A percentile compares a stretch with the other conserved stretches of the same genome.
phyloP scores from a whole-genome alignment of 148 eudicot species.

The Camellia granthamiana region DNA sequence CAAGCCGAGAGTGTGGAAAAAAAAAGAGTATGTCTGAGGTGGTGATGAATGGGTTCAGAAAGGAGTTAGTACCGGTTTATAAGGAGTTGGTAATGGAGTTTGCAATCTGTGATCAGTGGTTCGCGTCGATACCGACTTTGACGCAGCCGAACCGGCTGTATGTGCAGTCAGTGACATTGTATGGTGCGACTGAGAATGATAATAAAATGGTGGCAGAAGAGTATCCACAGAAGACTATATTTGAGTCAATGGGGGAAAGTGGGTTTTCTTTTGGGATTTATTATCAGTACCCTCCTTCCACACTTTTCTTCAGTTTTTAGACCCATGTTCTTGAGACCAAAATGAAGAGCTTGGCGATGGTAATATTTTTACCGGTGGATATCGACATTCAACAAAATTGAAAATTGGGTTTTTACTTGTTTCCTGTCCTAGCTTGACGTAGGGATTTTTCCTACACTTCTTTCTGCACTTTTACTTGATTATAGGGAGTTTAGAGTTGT shows the following conservation, averaged over 20 bases:
- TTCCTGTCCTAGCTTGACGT: no score
- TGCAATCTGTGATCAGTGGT: slow-evolving; percentile 77
- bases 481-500: no score
- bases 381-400: no score
- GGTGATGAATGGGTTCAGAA: slow-evolving; percentile 79
- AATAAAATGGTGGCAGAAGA: slow-evolving; percentile 47
- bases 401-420: no score
- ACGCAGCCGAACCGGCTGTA: slow-evolving; percentile 74
- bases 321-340: no score
- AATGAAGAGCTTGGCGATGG: no score
- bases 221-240: slow-evolving; percentile 73
- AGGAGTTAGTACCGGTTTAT: slow-evolving; percentile 64
- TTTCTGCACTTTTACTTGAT: no score
- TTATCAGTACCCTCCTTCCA: slow-evolving; percentile 64
- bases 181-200: slow-evolving; percentile 54
- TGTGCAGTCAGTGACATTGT: slow-evolving; percentile 75
- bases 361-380: no score
- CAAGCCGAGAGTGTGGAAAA: slow-evolving; percentile 45
- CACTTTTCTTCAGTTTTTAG: slow-evolving; percentile 72
- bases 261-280: slow-evolving; percentile 65
- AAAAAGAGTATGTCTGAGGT: slow-evolving; percentile 52
- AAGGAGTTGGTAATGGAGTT: slow-evolving; percentile 61
- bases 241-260: slow-evolving; percentile 66
- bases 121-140: slow-evolving; percentile 61
- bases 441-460: no score